Evolutionary conservation across 2,329 filamentous ascomycete genomes (phyloP), one percentile per base, ranked within the genome.

Genomic region (Periconia sp.): DNA sequence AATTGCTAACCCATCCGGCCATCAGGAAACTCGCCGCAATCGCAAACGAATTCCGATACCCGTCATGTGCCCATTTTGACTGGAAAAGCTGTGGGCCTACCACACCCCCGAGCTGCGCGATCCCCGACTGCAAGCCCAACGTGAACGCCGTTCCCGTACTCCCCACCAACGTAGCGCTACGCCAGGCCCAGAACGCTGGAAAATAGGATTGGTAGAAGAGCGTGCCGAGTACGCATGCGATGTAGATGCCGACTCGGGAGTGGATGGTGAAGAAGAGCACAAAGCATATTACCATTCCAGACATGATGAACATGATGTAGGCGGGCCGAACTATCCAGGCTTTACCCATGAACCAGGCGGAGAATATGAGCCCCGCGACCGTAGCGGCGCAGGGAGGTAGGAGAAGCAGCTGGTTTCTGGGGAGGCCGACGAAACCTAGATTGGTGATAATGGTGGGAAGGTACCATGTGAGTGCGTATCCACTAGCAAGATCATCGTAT

Each of bases 71-170:
- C 53, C 69, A 80, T 44, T 70, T 71, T 2, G 66, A 70, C 56
- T 75, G 73, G 60, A 79, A 79, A 0, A 79, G 61, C 57, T 79
- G 76, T 1, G 76, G 77, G 0, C 74, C 77, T 23, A 79, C 69
- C 1, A 78, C 76, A n/a, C 76, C 77, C 6, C 78, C 77, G 1
- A 79, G 66, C 60, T 79, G 77, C 0, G 72, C 77, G 7, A 79
- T 68, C 5, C 72, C 74, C 1, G 71, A 74, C 54, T 79, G 77
- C 10, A 80, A 64, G 0, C 73, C 77, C 1, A 79, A 64, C 0
- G 76, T 76, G 50, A 80, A 79, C 0, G 77, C 77, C 0, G 77
- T 76, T 11, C 76, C 77, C 0, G 77, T 80, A 6, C 71, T 72
- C 2, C 77, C 76, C 1, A 3, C 69, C 61, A 9, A 41, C 1